Percentiles rank a stretch among this genome's conserved stretches.
Conservation (phyloP, 768 basidiomycete species). For the Leccinum disarticulatum region DNA sequence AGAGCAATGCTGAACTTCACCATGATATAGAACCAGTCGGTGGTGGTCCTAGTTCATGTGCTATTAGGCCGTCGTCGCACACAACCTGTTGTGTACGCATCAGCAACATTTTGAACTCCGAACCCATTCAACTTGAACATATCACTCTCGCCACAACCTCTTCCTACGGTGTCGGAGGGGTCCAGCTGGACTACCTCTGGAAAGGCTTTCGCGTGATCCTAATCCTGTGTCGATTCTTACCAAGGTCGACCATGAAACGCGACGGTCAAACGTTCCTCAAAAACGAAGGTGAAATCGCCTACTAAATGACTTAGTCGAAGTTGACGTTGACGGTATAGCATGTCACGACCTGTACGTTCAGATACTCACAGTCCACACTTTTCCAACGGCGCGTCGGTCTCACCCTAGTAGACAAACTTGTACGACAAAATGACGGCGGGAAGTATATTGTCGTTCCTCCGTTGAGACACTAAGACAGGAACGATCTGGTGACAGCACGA, state of each 20-base stretch:
- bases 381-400: too few relatives aligned
- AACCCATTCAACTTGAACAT: too few relatives aligned
- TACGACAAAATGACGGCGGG: too few relatives aligned
- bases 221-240: conserved; percentile 28
- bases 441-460: too few relatives aligned
- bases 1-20: conserved; percentile 30
- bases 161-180: conserved; percentile 29
- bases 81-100: conserved; percentile 34
- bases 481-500: too few relatives aligned
- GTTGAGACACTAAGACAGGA: too few relatives aligned
- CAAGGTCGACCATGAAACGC: conserved; percentile 24
- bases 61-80: conserved; percentile 41
- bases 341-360: too few relatives aligned
- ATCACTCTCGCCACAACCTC: conserved; percentile 46
- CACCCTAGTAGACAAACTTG: too few relatives aligned
- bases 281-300: too few relatives aligned
- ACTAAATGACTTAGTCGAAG: too few relatives aligned
- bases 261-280: conserved; percentile 13
- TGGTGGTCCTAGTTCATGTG: conserved; percentile 41
- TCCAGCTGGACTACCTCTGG: conserved; percentile 37
- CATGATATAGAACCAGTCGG: conserved; percentile 48
- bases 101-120: not conserved
- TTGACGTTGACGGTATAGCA: too few relatives aligned
- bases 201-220: conserved; percentile 31
- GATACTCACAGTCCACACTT: too few relatives aligned